Percentiles rank a stretch among this genome's conserved stretches.
These are phyloP conservation scores for Tetrastigma voinierianum DNA, from an alignment of 164 flowering plant species.

Conservation along the genomic window DNA sequence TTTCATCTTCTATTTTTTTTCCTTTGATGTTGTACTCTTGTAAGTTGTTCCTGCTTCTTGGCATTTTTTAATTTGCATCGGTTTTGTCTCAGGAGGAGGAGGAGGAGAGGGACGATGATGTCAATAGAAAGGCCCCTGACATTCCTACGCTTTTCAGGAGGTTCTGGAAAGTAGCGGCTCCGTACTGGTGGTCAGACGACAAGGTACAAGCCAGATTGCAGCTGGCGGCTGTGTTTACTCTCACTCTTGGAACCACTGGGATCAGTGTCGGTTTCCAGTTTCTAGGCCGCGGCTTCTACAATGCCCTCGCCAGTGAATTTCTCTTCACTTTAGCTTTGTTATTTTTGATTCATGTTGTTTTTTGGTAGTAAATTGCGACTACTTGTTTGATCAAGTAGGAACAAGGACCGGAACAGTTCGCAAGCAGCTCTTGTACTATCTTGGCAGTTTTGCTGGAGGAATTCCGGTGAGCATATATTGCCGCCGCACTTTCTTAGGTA, in stretches of 20 bases:
- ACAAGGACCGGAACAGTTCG: conserved; percentile 95
- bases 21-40: too few species aligned
- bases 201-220: conserved; percentile 66
- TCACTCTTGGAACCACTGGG: conserved; percentile 92
- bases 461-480: conserved; percentile 97
- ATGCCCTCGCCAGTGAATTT: conserved; percentile 79
- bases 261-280: conserved; percentile 95
- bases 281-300: conserved; percentile 95
- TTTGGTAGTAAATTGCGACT: too few species aligned
- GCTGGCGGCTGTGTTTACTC: conserved; percentile 81
- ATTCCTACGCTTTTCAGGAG: conserved; percentile 54
- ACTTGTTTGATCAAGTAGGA: conserved; percentile 26
- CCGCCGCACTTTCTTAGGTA: conserved; percentile 76
- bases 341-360: neutral
- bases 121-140: conserved; percentile 38
- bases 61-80: neutral
- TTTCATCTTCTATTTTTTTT: neutral
- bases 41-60: neutral
- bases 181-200: conserved; percentile 93
- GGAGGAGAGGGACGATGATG: too few species aligned
- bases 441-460: conserved; percentile 89
- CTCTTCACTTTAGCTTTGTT: neutral
- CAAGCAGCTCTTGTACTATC: conserved; percentile 81
- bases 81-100: conserved; percentile 13
- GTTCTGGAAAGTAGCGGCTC: conserved; percentile 93